Evolutionary conservation across 2,329 filamentous ascomycete genomes (phyloP), one percentile per base, ranked within the genome.

Genomic region (Pseudonectria buxi): DNA sequence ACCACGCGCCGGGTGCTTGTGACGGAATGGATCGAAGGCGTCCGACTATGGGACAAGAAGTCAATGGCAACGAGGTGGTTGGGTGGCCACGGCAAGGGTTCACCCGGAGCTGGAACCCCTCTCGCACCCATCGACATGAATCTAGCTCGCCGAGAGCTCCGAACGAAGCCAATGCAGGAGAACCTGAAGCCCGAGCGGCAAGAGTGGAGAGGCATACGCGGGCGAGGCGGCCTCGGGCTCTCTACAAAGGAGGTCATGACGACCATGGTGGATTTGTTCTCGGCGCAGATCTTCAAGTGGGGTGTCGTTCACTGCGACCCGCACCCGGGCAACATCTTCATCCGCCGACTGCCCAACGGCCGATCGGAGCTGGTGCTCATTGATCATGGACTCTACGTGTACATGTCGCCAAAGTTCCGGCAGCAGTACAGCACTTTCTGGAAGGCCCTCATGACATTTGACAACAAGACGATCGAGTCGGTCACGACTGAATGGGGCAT

Each of bases 201-300:
- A 26, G 72, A 76, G 50, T 95, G 88, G 88, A 78, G 76, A 49
- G 89, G 90, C 4, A 65, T 62, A 6, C 73, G 76, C 32, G 75
- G 78, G 16, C 79, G 76, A 41, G 90, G 89, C 32, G 92, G 92
- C 0, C 76, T 96, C 0, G 92, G 92, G 0, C 68, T 98, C 3
- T 80, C 78, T 7, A 69, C 87, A 22, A 85, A 84, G 54, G 83
- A 90, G 40, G 87, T 95, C 40, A 96, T 96, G 92, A 84, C 83
- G 6, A 95, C 87, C 24, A 95, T 96, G 80, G 78, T 95, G 32
- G 90, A 95, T 58, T 74, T 96, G 24, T 98, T 96, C 68, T 86
- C 83, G n/a, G 89, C 87, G 3, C 90, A 96, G 57, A 96, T 96
- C 74, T 98, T 95, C 69, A 82, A 94, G 46, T 96, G 87, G 86